Conservation (phyloP, 2,329 filamentous ascomycete species). For the Apiospora aurea region DNA sequence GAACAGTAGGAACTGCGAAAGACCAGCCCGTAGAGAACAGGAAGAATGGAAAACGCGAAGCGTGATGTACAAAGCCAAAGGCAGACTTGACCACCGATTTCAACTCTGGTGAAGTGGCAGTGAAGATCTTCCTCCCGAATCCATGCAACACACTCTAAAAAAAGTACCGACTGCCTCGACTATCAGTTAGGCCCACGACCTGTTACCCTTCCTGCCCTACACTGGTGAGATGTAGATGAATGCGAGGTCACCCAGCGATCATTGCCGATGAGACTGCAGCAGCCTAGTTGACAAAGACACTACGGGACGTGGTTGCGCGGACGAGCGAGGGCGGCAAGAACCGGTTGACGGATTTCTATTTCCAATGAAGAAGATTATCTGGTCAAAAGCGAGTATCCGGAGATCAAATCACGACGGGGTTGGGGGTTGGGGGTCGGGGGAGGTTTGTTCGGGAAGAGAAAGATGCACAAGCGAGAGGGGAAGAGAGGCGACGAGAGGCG, state of each 20-base stretch:
- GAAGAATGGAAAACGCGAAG: conserved; percentile 35
- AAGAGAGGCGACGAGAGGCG: neutral
- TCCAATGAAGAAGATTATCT: conserved; percentile 11
- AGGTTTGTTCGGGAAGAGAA: neutral
- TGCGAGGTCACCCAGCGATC: conserved; percentile 19
- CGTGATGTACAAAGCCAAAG: conserved; percentile 45
- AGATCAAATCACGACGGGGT: neutral
- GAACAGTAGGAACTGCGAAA: conserved; percentile 37
- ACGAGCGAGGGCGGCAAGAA: conserved; percentile 5
- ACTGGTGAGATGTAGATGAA: conserved; percentile 18
- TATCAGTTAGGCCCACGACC: conserved; percentile 23
- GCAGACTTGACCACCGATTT: conserved; percentile 39
- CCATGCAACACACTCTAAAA: conserved; percentile 24
- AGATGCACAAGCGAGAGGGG: conserved; percentile 8
- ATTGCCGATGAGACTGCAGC: neutral
- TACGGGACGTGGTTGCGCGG: neutral
- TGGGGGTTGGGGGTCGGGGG: too few relatives aligned
- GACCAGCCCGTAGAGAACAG: conserved; percentile 36
- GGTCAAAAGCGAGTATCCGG: conserved; percentile 2
- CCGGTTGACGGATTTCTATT: conserved; percentile 8
- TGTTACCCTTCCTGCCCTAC: conserved; percentile 20
- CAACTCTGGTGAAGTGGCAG: conserved; percentile 32
- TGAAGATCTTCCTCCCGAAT: conserved; percentile 23
- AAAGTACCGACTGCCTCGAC: conserved; percentile 20
- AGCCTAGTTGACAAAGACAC: conserved; percentile 7